Conservation (phyloP, 1,139 yeast species). For the Scheffersomyces cryptocercus region DNA sequence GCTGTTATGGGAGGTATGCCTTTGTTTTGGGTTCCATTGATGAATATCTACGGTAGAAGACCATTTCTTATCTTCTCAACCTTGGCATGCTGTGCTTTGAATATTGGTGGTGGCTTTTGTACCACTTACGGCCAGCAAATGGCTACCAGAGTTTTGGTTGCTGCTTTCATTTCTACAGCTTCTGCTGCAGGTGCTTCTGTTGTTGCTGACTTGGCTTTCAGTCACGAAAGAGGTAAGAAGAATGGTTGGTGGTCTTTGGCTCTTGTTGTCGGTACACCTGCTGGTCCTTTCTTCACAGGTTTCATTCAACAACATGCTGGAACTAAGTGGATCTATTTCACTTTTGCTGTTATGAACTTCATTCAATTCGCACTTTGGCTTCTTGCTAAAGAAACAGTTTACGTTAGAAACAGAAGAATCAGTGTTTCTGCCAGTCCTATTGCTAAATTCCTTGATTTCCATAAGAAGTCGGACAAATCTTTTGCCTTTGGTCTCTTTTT, state of each 20-base stretch:
- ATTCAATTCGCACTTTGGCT: conserved; percentile 11
- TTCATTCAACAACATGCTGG: conserved; percentile 6
- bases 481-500: conserved; percentile 9
- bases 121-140: conserved; percentile 16
- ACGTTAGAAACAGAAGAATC: conserved; percentile 3
- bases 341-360: conserved; percentile 16
- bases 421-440: background rate
- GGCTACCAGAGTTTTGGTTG: conserved; percentile 16
- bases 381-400: conserved; percentile 15
- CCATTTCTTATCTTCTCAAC: conserved; percentile 9
- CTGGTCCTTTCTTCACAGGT: conserved; percentile 17
- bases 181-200: conserved; percentile 16
- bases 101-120: conserved; percentile 17
- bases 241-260: conserved; percentile 20
- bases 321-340: conserved; percentile 13
- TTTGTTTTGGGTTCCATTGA: conserved; percentile 16
- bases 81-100: conserved; percentile 11
- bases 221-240: conserved; percentile 17
- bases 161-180: conserved; percentile 13
- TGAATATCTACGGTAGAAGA: conserved; percentile 17
- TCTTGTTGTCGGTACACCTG: conserved; percentile 16
- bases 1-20: conserved; percentile 15
- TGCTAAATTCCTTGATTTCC: conserved; percentile 7
- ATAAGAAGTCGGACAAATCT: background rate
- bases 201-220: conserved; percentile 16